Percentiles rank a stretch among this genome's conserved stretches.
Conservation (phyloP, 768 basidiomycete genomes). For the Mrakia blollopis region DNA sequence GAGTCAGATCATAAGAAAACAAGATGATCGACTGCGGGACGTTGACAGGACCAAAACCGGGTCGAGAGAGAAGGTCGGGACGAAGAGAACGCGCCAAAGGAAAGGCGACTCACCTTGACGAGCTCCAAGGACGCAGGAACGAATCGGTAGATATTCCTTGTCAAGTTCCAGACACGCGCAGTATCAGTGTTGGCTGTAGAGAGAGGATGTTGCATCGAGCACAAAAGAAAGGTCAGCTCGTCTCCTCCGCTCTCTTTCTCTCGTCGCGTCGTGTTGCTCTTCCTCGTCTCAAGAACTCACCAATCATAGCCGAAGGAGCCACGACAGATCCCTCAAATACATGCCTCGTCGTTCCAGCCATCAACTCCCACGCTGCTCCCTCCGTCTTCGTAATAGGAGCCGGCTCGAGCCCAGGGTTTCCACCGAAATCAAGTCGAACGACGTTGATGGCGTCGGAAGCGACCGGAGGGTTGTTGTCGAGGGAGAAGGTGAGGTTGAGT, state of each 20-base stretch:
- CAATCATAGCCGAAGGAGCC: conserved; percentile 44
- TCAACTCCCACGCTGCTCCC: conserved; percentile 38
- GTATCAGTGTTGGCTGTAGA: conserved; percentile 44
- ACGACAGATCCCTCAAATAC: conserved; percentile 43
- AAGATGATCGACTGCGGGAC: no score
- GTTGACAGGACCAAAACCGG: no score
- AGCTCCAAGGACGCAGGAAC: conserved; percentile 40
- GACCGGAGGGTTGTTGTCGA: conserved; percentile 27
- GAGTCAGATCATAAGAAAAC: not conserved
- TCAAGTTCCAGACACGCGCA: conserved; percentile 40
- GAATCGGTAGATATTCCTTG: conserved; percentile 45
- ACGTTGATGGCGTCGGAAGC: conserved; percentile 19
- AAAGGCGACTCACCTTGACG: conserved; percentile 34
- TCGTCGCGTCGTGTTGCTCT: no score
- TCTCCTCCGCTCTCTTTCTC: not conserved
- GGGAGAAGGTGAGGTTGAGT: conserved; percentile 39
- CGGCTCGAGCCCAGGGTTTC: conserved; percentile 35
- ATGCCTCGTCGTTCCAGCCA: conserved; percentile 42
- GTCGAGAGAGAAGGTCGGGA: no score
- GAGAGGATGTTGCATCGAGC: no score
- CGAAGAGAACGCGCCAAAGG: not conserved
- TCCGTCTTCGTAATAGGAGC: conserved; percentile 40
- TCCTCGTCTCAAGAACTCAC: no score
- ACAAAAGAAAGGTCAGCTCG: not conserved
- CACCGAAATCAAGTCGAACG: conserved; percentile 34